A percentile compares a stretch with the other conserved stretches of the same genome.
Conservation (phyloP, 352 stramenopile genomes). For the Pythium biforme region DNA sequence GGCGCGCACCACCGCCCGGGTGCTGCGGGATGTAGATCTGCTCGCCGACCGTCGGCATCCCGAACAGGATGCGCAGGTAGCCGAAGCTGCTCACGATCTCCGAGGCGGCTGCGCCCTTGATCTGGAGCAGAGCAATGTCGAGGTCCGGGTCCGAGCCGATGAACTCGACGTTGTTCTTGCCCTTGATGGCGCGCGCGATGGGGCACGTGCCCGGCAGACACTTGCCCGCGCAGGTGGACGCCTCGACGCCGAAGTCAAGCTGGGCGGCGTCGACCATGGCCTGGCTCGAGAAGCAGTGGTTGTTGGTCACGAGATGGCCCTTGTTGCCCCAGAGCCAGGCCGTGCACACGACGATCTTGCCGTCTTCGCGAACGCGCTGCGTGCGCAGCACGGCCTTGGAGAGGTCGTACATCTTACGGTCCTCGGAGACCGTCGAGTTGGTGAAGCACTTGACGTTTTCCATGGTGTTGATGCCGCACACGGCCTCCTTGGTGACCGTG, state of each 20-base stretch:
- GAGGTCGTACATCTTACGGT: slow-evolving; percentile 41
- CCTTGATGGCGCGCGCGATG: slow-evolving; percentile 37
- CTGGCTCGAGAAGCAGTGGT: slow-evolving; percentile 49
- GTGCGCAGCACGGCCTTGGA: slow-evolving; percentile 50
- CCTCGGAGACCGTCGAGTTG: slow-evolving; percentile 25
- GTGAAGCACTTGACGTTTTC: slow-evolving; percentile 50
- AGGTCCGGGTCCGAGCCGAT: slow-evolving; percentile 49
- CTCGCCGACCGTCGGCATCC: slow-evolving; percentile 42
- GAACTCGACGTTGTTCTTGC: slow-evolving; percentile 49
- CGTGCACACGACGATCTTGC: slow-evolving; percentile 56
- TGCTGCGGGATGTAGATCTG: slow-evolving; percentile 77
- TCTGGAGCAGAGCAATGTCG: slow-evolving; percentile 59
- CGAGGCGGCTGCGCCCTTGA: slow-evolving; percentile 33
- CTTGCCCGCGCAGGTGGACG: slow-evolving; percentile 32
- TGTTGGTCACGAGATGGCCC: slow-evolving; percentile 69
- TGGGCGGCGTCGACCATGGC: slow-evolving; percentile 39
- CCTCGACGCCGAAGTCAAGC: slow-evolving; percentile 35
- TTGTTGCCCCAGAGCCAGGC: slow-evolving; percentile 63
- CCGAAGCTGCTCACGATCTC: slow-evolving; percentile 47
- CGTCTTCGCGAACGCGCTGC: slow-evolving; percentile 45
- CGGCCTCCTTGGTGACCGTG: slow-evolving; percentile 44
- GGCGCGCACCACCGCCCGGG: slow-evolving; percentile 55
- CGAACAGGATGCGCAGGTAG: slow-evolving; percentile 61
- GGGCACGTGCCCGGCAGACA: slow-evolving; percentile 34
- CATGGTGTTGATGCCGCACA: slow-evolving; percentile 60